These are phyloP conservation scores for Loxodes magnus DNA, from an alignment of 73 alveolate species.

Conservation along the genomic window DNA sequence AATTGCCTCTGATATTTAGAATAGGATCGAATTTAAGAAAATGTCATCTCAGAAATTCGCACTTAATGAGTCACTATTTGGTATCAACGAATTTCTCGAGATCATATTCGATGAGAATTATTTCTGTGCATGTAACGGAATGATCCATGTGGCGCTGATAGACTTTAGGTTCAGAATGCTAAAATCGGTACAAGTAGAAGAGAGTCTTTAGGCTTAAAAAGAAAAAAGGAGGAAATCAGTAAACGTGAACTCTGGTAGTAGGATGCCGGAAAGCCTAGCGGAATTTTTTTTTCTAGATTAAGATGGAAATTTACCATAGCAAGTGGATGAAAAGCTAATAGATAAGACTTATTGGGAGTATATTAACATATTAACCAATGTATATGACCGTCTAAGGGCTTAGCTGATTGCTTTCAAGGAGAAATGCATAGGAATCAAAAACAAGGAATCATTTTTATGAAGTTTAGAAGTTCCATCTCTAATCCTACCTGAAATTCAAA, in stretches of 20 bases:
- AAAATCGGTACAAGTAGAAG: constrained; percentile 15
- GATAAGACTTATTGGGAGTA: not conserved
- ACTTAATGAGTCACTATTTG: not conserved
- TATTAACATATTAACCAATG: not conserved
- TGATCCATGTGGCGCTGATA: constrained; percentile 29
- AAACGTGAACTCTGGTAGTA: constrained; percentile 19
- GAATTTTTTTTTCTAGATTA: not conserved
- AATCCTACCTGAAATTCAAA: too few species aligned
- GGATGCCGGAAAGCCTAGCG: constrained; percentile 17
- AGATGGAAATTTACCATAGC: too few species aligned
- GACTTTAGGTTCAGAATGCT: constrained; percentile 24
- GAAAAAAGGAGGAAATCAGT: constrained; percentile 20
- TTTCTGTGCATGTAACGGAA: constrained; percentile 38
- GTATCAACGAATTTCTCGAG: constrained; percentile 55
- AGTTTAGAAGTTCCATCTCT: too few species aligned
- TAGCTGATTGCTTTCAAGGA: not conserved
- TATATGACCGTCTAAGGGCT: not conserved
- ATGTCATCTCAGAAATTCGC: not conserved
- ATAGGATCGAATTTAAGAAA: not conserved
- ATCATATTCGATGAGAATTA: constrained; percentile 50
- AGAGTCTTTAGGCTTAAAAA: constrained; percentile 26
- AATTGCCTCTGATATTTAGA: not conserved
- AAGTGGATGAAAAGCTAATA: constrained; percentile 9
- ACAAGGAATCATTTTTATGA: too few species aligned
- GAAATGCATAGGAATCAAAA: not conserved